Conservation (phyloP, 1,139 yeast species). For the Eremothecium cymbalariae region DNA sequence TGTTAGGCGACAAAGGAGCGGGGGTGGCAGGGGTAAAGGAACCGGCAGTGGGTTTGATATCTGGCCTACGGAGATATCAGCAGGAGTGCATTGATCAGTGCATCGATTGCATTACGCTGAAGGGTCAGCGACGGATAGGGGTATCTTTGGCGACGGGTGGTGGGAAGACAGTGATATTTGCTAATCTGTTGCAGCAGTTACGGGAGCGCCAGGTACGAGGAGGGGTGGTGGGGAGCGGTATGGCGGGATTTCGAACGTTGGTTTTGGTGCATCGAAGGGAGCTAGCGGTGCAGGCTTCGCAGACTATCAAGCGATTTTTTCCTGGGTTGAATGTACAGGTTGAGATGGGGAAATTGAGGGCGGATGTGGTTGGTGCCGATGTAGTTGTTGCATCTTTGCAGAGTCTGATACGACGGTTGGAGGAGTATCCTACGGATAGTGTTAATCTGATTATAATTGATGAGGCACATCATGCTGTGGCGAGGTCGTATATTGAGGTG, state of each 20-base stretch:
- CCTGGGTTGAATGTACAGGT: slow-evolving; percentile 53
- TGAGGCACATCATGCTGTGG: slow-evolving; percentile 92
- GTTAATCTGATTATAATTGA: slow-evolving; percentile 68
- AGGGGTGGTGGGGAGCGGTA: background rate
- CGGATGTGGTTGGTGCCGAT: slow-evolving; percentile 42
- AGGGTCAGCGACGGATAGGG: slow-evolving; percentile 55
- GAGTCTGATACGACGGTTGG: slow-evolving; percentile 51
- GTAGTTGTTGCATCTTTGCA: slow-evolving; percentile 75
- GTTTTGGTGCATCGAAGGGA: slow-evolving; percentile 80
- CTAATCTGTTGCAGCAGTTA: slow-evolving; percentile 51
- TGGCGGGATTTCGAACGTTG: slow-evolving; percentile 33
- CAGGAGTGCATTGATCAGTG: slow-evolving; percentile 57
- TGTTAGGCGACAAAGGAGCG: too few relatives aligned
- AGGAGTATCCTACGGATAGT: slow-evolving; percentile 45
- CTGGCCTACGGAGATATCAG: slow-evolving; percentile 54
- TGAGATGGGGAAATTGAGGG: slow-evolving; percentile 55
- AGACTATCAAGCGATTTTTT: slow-evolving; percentile 39
- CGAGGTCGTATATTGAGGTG: slow-evolving; percentile 54
- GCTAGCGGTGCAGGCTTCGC: slow-evolving; percentile 61
- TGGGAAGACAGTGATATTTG: slow-evolving; percentile 83
- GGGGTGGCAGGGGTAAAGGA: too few relatives aligned
- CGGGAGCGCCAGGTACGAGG: slow-evolving; percentile 2
- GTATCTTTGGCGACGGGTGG: slow-evolving; percentile 92
- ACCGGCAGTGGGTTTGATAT: too few relatives aligned
- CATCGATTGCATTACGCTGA: slow-evolving; percentile 37